Evolutionary conservation across 1,284 basidiomycete genomes (phyloP).

Genomic region (Violaceomyces palustris): DNA sequence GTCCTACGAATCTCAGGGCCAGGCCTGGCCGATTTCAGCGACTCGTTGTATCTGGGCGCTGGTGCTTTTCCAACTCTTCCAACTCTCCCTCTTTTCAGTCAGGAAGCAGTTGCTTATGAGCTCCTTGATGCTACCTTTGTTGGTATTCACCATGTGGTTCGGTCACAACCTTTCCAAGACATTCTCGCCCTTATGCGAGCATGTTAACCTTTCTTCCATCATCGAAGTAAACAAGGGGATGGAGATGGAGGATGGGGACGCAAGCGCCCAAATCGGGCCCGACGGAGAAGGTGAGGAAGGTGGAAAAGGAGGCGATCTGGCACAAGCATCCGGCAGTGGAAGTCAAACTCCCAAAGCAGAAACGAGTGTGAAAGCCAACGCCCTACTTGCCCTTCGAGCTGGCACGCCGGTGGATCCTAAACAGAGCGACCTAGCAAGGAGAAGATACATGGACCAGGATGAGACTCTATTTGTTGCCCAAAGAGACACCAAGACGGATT

Average conservation of each 20-base stretch:
- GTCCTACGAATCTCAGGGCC: slow-evolving; percentile 84
- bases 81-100: slow-evolving; percentile 69
- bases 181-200: slow-evolving; percentile 73
- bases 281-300: no score
- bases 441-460: slow-evolving; percentile 72
- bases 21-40: slow-evolving; percentile 72
- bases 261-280: no score
- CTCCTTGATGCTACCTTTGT: slow-evolving; percentile 72
- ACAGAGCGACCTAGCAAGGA: slow-evolving; percentile 55
- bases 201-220: slow-evolving; percentile 55
- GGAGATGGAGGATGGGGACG: neutral
- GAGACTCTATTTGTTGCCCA: slow-evolving; percentile 81
- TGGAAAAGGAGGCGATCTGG: no score
- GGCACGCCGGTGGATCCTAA: slow-evolving; percentile 13
- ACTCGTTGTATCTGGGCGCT: slow-evolving; percentile 50
- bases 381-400: neutral
- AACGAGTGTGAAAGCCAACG: neutral
- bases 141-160: slow-evolving; percentile 72
- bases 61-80: slow-evolving; percentile 48
- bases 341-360: no score
- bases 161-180: slow-evolving; percentile 68
- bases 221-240: slow-evolving; percentile 18
- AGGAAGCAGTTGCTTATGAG: slow-evolving; percentile 70
- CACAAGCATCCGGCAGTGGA: no score
- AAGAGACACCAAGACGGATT: slow-evolving; percentile 44